Evolutionary conservation across 306 rosid species (phyloP).

Genomic region (Rosa persica): DNA sequence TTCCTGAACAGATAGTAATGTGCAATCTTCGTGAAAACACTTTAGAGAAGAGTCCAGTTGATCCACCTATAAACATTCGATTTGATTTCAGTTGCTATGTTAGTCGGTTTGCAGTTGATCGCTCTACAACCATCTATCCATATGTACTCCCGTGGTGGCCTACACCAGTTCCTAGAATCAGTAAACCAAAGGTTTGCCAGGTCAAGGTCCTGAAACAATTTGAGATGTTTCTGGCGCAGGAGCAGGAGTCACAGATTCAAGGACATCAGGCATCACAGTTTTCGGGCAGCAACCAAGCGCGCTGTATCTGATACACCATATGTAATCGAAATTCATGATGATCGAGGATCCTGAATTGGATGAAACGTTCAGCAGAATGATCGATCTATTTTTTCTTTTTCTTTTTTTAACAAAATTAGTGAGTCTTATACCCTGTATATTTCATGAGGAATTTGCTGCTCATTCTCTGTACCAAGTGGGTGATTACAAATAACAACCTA

Average conservation of each 20-base stretch:
- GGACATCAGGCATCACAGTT: not conserved
- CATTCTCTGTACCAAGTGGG: no score
- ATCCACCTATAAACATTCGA: not conserved
- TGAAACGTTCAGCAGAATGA: no score
- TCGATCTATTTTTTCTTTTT: no score
- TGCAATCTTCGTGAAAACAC: not conserved
- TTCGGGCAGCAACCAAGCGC: not conserved
- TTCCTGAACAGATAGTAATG: not conserved
- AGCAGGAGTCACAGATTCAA: not conserved
- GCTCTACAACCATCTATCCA: not conserved
- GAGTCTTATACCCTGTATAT: no score
- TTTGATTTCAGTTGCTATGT: not conserved
- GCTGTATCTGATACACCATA: not conserved
- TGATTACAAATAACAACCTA: no score
- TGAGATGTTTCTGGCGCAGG: not conserved
- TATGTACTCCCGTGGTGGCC: conserved; percentile 1
- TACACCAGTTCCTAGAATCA: conserved; percentile 9
- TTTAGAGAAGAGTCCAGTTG: not conserved
- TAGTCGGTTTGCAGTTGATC: not conserved
- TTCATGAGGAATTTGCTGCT: no score
- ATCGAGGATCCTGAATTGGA: no score
- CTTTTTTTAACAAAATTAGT: no score
- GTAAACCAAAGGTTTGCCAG: not conserved
- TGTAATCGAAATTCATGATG: no score
- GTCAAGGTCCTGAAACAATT: not conserved